Conservation (phyloP, 139 green algal species). For the Zygnema circumcarinatum region DNA sequence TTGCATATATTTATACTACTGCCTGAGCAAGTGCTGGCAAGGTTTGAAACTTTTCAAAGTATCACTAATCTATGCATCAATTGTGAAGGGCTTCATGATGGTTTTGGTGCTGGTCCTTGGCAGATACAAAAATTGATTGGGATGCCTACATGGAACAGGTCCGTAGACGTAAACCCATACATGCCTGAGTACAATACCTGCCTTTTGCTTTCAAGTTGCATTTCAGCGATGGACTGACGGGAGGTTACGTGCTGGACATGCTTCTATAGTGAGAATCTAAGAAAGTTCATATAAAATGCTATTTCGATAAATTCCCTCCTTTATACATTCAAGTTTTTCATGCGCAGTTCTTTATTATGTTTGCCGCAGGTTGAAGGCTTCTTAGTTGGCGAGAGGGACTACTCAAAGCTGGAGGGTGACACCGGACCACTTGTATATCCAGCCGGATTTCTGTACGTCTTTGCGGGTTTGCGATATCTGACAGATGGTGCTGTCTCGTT, state of each 20-base stretch:
- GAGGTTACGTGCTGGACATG: no score
- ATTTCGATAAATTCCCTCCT: not conserved
- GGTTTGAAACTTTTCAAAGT: no score
- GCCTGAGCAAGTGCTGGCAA: no score
- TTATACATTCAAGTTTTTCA: not conserved
- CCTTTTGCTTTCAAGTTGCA: no score
- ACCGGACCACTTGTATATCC: conserved; percentile 89
- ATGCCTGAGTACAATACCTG: conserved; percentile 18
- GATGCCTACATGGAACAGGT: conserved; percentile 71
- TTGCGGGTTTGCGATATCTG: conserved; percentile 67
- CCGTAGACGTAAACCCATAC: not conserved
- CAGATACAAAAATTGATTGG: conserved; percentile 70
- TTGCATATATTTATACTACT: no score
- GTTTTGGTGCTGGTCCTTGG: not conserved
- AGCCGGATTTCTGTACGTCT: conserved; percentile 84
- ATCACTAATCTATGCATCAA: no score
- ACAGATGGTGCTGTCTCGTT: conserved; percentile 65
- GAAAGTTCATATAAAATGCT: not conserved
- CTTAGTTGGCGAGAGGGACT: conserved; percentile 78
- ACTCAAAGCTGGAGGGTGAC: conserved; percentile 72
- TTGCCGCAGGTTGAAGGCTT: conserved; percentile 33
- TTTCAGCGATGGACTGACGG: no score
- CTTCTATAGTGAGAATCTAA: not conserved
- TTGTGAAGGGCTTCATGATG: no score
- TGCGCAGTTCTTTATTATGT: no score